These are phyloP conservation scores for Mallotus nudiflorus DNA, from an alignment of 345 rosid species.

Conservation along the genomic window DNA sequence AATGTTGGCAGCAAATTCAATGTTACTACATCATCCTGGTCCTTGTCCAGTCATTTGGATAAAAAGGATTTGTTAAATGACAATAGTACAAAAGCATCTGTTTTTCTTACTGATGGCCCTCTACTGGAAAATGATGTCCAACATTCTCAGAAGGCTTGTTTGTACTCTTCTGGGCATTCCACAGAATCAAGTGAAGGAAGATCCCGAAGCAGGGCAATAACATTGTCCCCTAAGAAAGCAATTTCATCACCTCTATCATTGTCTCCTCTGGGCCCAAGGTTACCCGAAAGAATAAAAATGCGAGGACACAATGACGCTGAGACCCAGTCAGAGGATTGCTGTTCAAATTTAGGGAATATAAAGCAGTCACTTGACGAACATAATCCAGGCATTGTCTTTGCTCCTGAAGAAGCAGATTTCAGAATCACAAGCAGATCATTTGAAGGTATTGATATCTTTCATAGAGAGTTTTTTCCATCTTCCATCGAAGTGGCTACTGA, in stretches of 20 bases:
- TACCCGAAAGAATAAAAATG: slow-evolving; percentile 51
- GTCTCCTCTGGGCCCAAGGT: slow-evolving; percentile 90
- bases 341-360: slow-evolving; percentile 35
- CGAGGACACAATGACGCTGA: slow-evolving; percentile 38
- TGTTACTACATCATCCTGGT: slow-evolving; percentile 35
- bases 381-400: slow-evolving; percentile 28
- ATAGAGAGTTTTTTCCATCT: slow-evolving; percentile 51
- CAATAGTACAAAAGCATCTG: slow-evolving; percentile 36
- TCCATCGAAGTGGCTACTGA: slow-evolving; percentile 53
- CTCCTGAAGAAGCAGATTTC: slow-evolving; percentile 41
- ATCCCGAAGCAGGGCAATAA: slow-evolving; percentile 43
- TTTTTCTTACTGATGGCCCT: slow-evolving; percentile 73
- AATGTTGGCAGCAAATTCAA: slow-evolving; percentile 46
- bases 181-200: slow-evolving; percentile 37
- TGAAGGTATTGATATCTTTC: slow-evolving; percentile 50
- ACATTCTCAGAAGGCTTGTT: slow-evolving; percentile 26
- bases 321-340: slow-evolving; percentile 29
- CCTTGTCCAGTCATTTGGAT: slow-evolving; percentile 49
- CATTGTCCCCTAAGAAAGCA: slow-evolving; percentile 40
- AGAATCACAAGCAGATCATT: slow-evolving; percentile 49
- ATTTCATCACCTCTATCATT: slow-evolving; percentile 58
- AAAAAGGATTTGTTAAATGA: slow-evolving; percentile 36
- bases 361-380: slow-evolving; percentile 39
- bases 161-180: slow-evolving; percentile 32
- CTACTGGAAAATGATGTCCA: slow-evolving; percentile 48